Conservation (phyloP, 164 flowering plant genomes). For the Cinnamomum micranthum region DNA sequence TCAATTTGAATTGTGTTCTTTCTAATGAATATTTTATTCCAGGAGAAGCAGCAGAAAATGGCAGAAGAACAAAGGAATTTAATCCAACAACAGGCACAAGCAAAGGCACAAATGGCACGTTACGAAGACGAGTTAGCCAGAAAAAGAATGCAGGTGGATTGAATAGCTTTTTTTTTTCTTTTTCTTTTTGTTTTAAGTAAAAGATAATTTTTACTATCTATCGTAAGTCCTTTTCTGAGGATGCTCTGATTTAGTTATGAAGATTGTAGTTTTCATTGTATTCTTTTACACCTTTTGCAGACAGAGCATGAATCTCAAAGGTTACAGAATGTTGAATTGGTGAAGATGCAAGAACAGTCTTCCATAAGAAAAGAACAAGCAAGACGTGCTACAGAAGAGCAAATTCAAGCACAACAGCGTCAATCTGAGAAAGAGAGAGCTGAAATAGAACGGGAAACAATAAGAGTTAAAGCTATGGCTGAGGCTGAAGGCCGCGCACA, state of each 20-base stretch:
- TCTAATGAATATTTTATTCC: conserved; percentile 18
- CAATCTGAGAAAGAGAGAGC: conserved; percentile 89
- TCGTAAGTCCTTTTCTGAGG: no score
- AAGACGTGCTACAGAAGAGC: conserved; percentile 79
- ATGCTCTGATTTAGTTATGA: not conserved
- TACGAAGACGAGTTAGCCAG: conserved; percentile 93
- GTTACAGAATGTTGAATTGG: conserved; percentile 72
- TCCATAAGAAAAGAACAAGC: conserved; percentile 68
- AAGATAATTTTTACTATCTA: not conserved
- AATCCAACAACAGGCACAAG: conserved; percentile 73
- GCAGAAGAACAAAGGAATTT: conserved; percentile 75
- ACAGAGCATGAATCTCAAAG: conserved; percentile 87
- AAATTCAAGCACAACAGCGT: conserved; percentile 81
- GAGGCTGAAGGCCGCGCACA: conserved; percentile 95
- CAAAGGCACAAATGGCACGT: conserved; percentile 76
- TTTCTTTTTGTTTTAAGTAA: not conserved
- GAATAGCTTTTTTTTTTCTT: not conserved
- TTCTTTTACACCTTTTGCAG: conserved; percentile 33
- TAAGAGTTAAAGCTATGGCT: conserved; percentile 78
- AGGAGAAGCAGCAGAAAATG: conserved; percentile 77
- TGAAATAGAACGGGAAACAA: conserved; percentile 87
- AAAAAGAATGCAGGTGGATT: conserved; percentile 72
- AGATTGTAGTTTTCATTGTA: not conserved
- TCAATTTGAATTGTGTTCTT: not conserved
- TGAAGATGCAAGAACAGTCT: conserved; percentile 88